Evolutionary conservation across 257 asterid genomes (phyloP), one percentile per base, ranked within the genome.

Genomic region (Solanum lycopersicoides): DNA sequence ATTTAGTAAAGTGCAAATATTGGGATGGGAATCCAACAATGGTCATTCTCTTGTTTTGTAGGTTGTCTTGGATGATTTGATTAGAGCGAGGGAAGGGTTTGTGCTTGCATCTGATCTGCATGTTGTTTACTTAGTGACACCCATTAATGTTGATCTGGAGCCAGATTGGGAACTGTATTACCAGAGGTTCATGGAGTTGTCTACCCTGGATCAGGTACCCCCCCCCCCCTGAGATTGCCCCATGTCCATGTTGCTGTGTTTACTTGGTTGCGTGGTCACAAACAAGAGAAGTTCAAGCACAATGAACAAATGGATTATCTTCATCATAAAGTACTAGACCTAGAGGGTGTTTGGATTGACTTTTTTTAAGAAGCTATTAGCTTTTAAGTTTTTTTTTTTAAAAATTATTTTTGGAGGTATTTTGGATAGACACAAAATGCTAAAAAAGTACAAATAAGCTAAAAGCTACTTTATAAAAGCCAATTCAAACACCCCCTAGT

Each of bases 11-110:
- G 44, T 50, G 28, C 85, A 50, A 80, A 10, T 79, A 45, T 32
- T 30, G 45, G 69, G 42, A 30, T 6, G 69, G 69, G 69, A 82
- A 82, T 50, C 68, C 85, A 80, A 47, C 68, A 21, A 71, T 44
- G 42, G 71, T 68, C 80, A 11, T 90, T 87, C 73, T 76, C 34
- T 41, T 65, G 25, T 72, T 89, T 83, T 59, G 88, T 90, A 97
- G 99, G 90, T 97, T 91, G 99, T 97, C 92, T 93, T 97, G 91
- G 99, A 95, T 88, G 99, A 97, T 94, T 94, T 97, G 90, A 53
- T 91, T 73, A 93, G 99, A 92, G 99, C 99, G 76, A 94, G 99
- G 90, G 98, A 97, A 92, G 99, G 99, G n/a, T 97, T 97, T 91
- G 99, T 97, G 83, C 95, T 97, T 30, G 98, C 99, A 83, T 97